Percentiles rank a stretch among this genome's conserved stretches.
Evolutionary conservation across 176 grass and related monocot species (phyloP).

Genomic region (Avena atlantica): DNA sequence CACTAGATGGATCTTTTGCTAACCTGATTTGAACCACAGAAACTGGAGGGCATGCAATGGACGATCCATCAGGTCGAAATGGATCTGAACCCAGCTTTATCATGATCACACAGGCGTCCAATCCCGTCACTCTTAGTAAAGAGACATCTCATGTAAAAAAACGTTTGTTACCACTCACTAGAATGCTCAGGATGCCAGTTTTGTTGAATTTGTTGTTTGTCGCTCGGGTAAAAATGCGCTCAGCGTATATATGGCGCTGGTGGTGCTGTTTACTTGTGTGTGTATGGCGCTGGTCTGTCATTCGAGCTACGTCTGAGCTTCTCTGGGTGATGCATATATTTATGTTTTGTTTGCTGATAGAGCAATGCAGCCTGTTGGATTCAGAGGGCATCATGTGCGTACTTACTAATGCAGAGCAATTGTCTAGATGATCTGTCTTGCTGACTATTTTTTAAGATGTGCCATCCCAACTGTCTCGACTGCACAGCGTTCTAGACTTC

Average conservation of each 20-base stretch:
- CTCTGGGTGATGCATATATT: too few relatives aligned
- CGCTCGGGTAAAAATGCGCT: neutral
- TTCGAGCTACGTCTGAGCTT: too few relatives aligned
- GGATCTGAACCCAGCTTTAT: slow-evolving; percentile 77
- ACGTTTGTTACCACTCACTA: neutral
- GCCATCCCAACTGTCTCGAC: too few relatives aligned
- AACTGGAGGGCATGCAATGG: slow-evolving; percentile 98
- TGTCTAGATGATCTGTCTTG: too few relatives aligned
- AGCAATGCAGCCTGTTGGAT: neutral
- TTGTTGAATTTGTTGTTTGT: slow-evolving; percentile 4
- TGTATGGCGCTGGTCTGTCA: too few relatives aligned
- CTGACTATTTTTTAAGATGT: neutral
- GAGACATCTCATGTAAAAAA: neutral
- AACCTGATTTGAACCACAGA: slow-evolving; percentile 52
- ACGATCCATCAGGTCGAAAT: slow-evolving; percentile 98
- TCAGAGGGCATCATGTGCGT: neutral
- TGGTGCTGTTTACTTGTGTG: neutral
- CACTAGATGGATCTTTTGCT: neutral
- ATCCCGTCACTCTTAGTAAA: neutral
- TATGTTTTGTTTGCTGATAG: neutral
- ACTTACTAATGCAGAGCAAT: neutral
- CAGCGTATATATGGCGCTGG: neutral
- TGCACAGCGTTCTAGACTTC: too few relatives aligned
- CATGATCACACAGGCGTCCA: slow-evolving; percentile 45
- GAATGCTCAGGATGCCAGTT: neutral